Evolutionary conservation across 306 rosid species (phyloP), one percentile per base, ranked within the genome.

Genomic region (Lotus japonicus): DNA sequence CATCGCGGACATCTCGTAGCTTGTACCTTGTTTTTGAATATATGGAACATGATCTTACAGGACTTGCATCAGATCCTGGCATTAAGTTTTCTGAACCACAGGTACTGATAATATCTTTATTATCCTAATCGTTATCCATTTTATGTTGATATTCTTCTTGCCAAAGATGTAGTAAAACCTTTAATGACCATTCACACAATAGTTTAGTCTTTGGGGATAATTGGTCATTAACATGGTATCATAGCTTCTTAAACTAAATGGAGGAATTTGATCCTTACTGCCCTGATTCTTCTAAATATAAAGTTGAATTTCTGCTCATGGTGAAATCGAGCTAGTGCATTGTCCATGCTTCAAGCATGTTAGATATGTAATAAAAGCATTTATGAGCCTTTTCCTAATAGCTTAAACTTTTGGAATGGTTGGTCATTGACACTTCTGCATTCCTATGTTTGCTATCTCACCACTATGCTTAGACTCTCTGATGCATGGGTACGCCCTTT

Each of bases 21-120:
- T 77, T 92, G 73, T 92, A 92, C 81, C 94, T 92, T 76, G 77
- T 92, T 71, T 86, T 92, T 81, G 96, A 90, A 82, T 92, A 92
- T 28, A 92, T 90, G 98, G 92, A 92, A 46, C 98, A 92, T 52
- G 98, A 92, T 81, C 97, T 92, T 66, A 90, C 98, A 0, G 98
- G 98, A 42, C 98, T 92, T 44, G 87, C 82, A 70, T 77, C 97
- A 21, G 64, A 63, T 49, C 97, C 95, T 13, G 81, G 71, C 65
- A 74, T 86, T 59, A 90, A 88, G 70, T 85, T 92, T 79, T 77
- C 87, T 7, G 96, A 92, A 82, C 88, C 98, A 15, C 98, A 90
- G 97, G 98, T 92, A 83, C 56, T 52, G 50, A 60, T 35, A 36
- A 8, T 39, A 54, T 38, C 45, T 53, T 61, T 67, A n/a, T 61